These are phyloP conservation scores for Nissolia schottii DNA, from an alignment of 306 rosid genomes.

Conservation along the genomic window DNA sequence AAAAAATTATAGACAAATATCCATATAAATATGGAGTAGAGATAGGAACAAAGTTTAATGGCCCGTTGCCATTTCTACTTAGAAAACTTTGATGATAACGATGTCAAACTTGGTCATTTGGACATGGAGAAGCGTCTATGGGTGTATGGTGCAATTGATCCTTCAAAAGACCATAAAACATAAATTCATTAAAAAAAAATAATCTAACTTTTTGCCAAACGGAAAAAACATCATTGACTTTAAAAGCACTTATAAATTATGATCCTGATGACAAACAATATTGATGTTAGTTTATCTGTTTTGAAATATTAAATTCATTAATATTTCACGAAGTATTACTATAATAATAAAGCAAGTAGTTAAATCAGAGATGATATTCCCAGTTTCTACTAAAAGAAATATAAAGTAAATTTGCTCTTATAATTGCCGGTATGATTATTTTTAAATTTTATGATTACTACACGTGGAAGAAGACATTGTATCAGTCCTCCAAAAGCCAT, in stretches of 20 bases:
- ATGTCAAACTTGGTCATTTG: background rate
- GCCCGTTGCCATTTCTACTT: too few relatives aligned
- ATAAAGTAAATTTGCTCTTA: background rate
- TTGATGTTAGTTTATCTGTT: background rate
- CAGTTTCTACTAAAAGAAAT: too few relatives aligned
- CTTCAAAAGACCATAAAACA: too few relatives aligned
- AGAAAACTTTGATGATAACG: too few relatives aligned
- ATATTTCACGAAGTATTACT: background rate
- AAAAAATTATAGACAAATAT: too few relatives aligned
- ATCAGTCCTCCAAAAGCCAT: background rate
- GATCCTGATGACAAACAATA: background rate
- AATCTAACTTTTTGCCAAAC: background rate
- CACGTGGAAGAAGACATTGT: background rate
- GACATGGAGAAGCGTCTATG: too few relatives aligned
- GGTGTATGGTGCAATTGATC: too few relatives aligned
- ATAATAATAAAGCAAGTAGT: background rate
- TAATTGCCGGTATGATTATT: background rate
- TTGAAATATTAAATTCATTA: background rate
- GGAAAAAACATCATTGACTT: background rate
- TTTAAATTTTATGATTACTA: background rate
- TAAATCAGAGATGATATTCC: background rate
- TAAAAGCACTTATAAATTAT: background rate
- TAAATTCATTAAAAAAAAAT: background rate
- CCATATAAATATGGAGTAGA: too few relatives aligned
- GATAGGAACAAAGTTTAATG: too few relatives aligned